Evolutionary conservation across 73 alveolate species (phyloP).

Genomic region (Paramecium sexaurelia): DNA sequence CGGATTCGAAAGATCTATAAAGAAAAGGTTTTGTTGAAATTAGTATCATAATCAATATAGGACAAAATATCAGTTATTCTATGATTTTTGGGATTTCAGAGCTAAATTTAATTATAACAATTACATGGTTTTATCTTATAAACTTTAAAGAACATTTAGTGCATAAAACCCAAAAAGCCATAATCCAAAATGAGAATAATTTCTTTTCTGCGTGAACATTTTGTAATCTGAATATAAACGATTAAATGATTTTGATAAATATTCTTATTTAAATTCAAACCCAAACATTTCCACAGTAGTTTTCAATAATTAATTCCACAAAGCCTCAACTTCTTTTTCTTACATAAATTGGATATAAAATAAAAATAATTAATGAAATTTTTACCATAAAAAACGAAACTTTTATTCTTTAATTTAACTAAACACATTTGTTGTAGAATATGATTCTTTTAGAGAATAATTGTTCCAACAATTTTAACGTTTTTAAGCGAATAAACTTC

Average conservation of each 20-base stretch:
- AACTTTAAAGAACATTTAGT: neutral
- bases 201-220: neutral
- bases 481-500: too few species aligned
- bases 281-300: constrained; percentile 7
- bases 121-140: neutral
- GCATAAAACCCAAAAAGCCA: constrained; percentile 17
- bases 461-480: too few species aligned
- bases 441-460: too few species aligned
- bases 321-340: neutral
- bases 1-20: neutral
- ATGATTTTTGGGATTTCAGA: neutral
- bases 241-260: constrained; percentile 6
- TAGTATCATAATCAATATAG: neutral
- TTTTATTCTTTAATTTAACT: neutral
- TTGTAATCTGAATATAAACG: constrained; percentile 22
- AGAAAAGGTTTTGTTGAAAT: neutral
- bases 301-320: constrained; percentile 6
- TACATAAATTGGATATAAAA: neutral
- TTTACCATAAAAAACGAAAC: neutral
- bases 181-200: constrained; percentile 2
- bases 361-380: neutral
- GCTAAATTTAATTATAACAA: neutral
- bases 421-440: neutral
- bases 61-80: neutral
- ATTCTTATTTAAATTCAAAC: neutral